Base-by-base conservation (phyloP, 176 grass and related monocot species). In the Puya raimondii region DNA sequence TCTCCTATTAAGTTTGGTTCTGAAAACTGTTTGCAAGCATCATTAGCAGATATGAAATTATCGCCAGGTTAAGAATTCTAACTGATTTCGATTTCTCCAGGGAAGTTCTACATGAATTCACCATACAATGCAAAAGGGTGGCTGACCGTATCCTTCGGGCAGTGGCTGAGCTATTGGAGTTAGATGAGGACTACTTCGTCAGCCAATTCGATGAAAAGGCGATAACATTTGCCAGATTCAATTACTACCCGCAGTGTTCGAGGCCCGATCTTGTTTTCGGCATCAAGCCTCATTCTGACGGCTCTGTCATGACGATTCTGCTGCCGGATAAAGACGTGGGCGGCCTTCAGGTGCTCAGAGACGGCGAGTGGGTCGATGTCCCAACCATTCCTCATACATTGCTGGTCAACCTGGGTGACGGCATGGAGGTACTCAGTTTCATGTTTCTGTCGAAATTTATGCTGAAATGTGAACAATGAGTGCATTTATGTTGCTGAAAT, bases 241-340 rank as follows among this genome's bases (percentile, higher is more conserved):
- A 2, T 61, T 85, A 78, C 61, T 91, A 87, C 47, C 88, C 88
- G 1, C 50, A 50, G 11, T 91, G 88, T 29, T 49, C 71, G 1
- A 73, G 51, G 18, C 88, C 81, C 0, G 84, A 87, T 23, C 65
- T 71, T 6, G 84, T 87, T 17, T 82, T 57, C 8, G 84, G 88
- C 23, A 11, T 91, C 22, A 91, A 82, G 16, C 84, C 88, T 66
- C 88, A 87, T 49, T 79, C 81, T 10, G 88, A 91, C 7, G 75
- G 12, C 54, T 2, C 50, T 18, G 10, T 72, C n/a, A 16, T 84
- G 2, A 67, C 81, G 0, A 11, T 84, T 76, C 53, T 91, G 33
- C 68, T 91, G 48, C 66, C 71, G 2, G 84, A 91, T 50, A 70
- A 74, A 4, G 63, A 53, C 21, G 57, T 91, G 0, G 71, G 78